Conservation (phyloP, 2,329 filamentous ascomycete genomes). For the Calycina herbarum region DNA sequence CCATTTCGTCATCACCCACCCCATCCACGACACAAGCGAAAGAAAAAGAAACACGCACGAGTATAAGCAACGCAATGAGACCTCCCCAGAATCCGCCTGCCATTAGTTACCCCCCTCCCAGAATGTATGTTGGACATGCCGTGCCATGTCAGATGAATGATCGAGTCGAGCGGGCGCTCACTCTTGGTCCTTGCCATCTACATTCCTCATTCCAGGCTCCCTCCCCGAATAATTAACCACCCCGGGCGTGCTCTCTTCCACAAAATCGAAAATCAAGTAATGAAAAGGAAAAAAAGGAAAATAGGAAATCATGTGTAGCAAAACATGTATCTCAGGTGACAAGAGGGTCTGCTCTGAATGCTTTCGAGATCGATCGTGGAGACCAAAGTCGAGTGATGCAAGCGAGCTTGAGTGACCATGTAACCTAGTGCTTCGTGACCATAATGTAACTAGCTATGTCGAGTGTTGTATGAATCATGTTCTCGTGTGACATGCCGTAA, state of each 20-base stretch:
- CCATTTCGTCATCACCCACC: neutral
- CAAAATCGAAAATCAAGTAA: conserved; percentile 25
- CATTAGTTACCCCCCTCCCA: conserved; percentile 24
- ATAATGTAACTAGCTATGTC: conserved; percentile 29
- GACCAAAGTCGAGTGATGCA: conserved; percentile 23
- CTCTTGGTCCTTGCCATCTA: conserved; percentile 5
- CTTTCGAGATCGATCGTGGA: conserved; percentile 24
- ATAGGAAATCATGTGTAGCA: conserved; percentile 28
- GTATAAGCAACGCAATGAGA: conserved; percentile 22
- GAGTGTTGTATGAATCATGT: conserved; percentile 25
- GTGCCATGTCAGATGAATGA: conserved; percentile 9
- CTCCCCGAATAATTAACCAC: conserved; percentile 23
- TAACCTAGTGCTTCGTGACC: conserved; percentile 29
- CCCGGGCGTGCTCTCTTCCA: conserved; percentile 31
- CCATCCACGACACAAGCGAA: conserved; percentile 17
- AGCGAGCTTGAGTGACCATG: conserved; percentile 36
- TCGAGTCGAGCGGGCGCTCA: neutral
- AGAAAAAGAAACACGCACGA: conserved; percentile 22
- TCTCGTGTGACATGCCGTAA: conserved; percentile 17
- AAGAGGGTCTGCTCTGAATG: conserved; percentile 35
- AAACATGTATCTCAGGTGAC: conserved; percentile 30
- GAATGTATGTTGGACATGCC: conserved; percentile 21
- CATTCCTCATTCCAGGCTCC: neutral
- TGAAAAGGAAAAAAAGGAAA: conserved; percentile 27
- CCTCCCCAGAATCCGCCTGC: conserved; percentile 38